Conservation (phyloP, 306 rosid genomes). For the Hippophae rhamnoides region DNA sequence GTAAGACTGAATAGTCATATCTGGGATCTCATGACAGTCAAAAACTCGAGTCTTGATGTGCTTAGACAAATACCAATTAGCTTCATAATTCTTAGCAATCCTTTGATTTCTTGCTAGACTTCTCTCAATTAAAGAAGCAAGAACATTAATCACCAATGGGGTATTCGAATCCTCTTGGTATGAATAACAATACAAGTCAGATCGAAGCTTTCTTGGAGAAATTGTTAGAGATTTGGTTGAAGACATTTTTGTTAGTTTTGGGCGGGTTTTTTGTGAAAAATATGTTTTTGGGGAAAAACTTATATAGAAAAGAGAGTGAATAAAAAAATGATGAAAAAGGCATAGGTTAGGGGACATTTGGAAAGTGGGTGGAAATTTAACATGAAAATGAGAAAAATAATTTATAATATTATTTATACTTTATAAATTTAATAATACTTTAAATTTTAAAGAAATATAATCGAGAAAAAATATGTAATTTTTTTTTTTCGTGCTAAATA, state of each 20-base stretch:
- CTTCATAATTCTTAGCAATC: slow-evolving; percentile 44
- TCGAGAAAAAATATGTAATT: too few relatives aligned
- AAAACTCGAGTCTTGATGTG: slow-evolving; percentile 36
- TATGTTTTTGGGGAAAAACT: slow-evolving; percentile 15
- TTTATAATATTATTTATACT: too few relatives aligned
- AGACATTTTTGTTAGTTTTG: slow-evolving; percentile 19
- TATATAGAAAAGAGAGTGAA: slow-evolving; percentile 23
- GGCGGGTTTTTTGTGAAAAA: slow-evolving; percentile 21
- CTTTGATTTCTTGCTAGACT: slow-evolving; percentile 71
- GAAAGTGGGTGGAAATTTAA: slow-evolving; percentile 59
- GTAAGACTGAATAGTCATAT: slow-evolving; percentile 59
- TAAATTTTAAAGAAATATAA: too few relatives aligned
- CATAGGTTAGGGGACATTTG: slow-evolving; percentile 34
- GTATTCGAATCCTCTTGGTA: slow-evolving; percentile 54
- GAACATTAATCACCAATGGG: slow-evolving; percentile 66
- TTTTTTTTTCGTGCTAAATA: too few relatives aligned
- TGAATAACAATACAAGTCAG: slow-evolving; percentile 65
- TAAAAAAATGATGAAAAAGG: slow-evolving; percentile 6
- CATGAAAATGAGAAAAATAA: slow-evolving; percentile 4
- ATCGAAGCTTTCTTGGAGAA: slow-evolving; percentile 71
- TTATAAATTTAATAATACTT: too few relatives aligned
- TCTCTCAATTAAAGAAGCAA: slow-evolving; percentile 76
- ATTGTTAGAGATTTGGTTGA: slow-evolving; percentile 33
- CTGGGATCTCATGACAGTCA: slow-evolving; percentile 68
- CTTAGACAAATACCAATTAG: slow-evolving; percentile 22